Percentiles rank a stretch among this genome's conserved stretches.
phyloP scores from a whole-genome alignment of 2,329 filamentous ascomycete genomes.

The Fusarium sp. region DNA sequence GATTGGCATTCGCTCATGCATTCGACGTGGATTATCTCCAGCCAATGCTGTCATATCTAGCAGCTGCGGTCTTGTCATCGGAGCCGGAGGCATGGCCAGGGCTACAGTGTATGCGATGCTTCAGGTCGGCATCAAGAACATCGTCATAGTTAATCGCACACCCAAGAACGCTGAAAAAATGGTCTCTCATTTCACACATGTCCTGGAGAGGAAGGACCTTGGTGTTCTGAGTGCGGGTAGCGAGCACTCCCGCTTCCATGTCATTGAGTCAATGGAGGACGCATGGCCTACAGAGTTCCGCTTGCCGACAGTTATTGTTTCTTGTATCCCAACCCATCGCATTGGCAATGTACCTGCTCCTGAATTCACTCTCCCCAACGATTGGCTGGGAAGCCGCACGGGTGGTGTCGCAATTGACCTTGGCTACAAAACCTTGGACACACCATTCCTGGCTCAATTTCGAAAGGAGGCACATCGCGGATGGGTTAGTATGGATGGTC shows the following conservation, averaged over 20 bases:
- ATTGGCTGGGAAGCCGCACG: conserved; percentile 79
- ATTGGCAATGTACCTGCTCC: conserved; percentile 74
- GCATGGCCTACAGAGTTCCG: conserved; percentile 74
- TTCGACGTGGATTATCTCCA: conserved; percentile 78
- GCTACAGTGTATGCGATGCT: conserved; percentile 84
- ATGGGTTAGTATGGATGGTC: conserved; percentile 81
- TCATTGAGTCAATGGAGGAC: conserved; percentile 70
- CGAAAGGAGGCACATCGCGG: conserved; percentile 69
- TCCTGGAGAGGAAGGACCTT: conserved; percentile 60
- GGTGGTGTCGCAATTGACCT: conserved; percentile 83
- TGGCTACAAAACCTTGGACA: conserved; percentile 80
- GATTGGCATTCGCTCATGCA: conserved; percentile 81
- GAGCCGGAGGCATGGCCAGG: conserved; percentile 81
- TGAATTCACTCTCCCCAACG: conserved; percentile 75
- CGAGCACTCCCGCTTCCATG: conserved; percentile 64
- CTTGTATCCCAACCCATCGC: conserved; percentile 79
- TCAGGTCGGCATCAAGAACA: conserved; percentile 80
- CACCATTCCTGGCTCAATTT: conserved; percentile 77
- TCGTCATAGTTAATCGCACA: conserved; percentile 81
- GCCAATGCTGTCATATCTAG: conserved; percentile 72
- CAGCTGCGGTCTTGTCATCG: conserved; percentile 71
- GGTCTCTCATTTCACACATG: conserved; percentile 76
- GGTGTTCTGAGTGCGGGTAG: conserved; percentile 59
- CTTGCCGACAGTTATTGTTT: conserved; percentile 79
- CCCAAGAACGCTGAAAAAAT: conserved; percentile 74